Evolutionary conservation across 1,139 yeast genomes (phyloP).

Genomic region (Kodamaea anthophila): DNA sequence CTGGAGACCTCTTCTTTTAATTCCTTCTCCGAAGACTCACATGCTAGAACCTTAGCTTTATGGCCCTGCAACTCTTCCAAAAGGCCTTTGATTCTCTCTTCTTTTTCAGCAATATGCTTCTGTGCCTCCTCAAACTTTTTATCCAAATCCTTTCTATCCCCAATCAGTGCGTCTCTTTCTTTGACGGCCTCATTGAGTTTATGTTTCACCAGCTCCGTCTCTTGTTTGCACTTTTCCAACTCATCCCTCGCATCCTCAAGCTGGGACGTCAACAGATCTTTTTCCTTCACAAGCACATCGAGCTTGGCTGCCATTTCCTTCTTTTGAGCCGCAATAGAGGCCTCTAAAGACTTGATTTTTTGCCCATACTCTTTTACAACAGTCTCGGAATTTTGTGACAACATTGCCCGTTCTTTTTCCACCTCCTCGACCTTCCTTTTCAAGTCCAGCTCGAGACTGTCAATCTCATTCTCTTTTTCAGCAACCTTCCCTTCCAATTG

Average conservation of each 20-base stretch:
- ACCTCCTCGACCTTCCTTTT: constrained; percentile 34
- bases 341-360: constrained; percentile 29
- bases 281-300: constrained; percentile 7
- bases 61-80: no score
- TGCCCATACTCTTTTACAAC: constrained; percentile 43
- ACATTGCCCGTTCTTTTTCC: constrained; percentile 43
- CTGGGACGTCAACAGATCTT: constrained; percentile 7
- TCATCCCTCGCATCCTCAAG: constrained; percentile 6
- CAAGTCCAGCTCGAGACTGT: constrained; percentile 15
- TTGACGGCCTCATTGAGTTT: constrained; percentile 1
- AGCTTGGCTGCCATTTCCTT: constrained; percentile 10
- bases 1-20: not conserved
- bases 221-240: constrained; percentile 6
- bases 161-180: no score
- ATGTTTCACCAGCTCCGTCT: constrained; percentile 6
- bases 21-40: no score
- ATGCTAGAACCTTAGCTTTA: no score
- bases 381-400: constrained; percentile 45
- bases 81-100: no score
- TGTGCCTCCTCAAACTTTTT: no score
- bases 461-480: constrained; percentile 10
- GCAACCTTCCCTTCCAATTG: constrained; percentile 6
- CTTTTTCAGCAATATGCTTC: constrained; percentile 1
- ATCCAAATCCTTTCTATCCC: no score
- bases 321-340: constrained; percentile 11